Conservation (phyloP, 345 rosid genomes). For the Eucalyptus virginea region DNA sequence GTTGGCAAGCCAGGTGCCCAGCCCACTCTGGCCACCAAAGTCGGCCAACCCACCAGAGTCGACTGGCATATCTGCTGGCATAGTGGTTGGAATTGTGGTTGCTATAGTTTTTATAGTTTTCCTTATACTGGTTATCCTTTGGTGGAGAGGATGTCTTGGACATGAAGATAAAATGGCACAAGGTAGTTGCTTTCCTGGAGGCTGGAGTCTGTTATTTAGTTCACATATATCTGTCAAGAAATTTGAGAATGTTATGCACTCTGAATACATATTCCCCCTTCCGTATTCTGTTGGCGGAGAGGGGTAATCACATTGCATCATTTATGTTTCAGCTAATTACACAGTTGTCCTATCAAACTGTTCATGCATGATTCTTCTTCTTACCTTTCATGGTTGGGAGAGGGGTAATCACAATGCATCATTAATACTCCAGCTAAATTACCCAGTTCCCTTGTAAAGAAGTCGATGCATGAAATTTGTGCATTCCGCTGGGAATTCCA, state of each 20-base stretch:
- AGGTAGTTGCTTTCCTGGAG: slow-evolving; percentile 6
- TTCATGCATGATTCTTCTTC: background rate
- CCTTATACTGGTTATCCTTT: slow-evolving; percentile 24
- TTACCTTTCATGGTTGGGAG: background rate
- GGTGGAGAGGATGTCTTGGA: slow-evolving; percentile 41
- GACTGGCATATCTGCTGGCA: background rate
- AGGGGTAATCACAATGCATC: background rate
- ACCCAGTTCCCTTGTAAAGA: background rate
- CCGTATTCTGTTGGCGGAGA: background rate
- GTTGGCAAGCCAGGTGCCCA: no score
- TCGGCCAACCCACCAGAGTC: no score
- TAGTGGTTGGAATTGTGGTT: slow-evolving; percentile 5
- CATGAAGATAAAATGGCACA: slow-evolving; percentile 9
- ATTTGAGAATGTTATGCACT: background rate
- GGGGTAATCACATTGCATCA: background rate
- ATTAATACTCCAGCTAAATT: background rate
- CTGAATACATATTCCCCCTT: background rate
- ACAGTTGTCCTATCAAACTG: background rate
- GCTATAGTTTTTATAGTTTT: slow-evolving; percentile 4
- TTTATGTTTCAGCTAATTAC: background rate
- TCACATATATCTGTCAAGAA: background rate
- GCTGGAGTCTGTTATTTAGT: background rate
- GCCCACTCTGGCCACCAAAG: no score
- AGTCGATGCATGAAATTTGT: no score
- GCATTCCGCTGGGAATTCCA: no score